These are phyloP conservation scores for Globisporangium nunn DNA, from an alignment of 352 stramenopile genomes.

Conservation along the genomic window DNA sequence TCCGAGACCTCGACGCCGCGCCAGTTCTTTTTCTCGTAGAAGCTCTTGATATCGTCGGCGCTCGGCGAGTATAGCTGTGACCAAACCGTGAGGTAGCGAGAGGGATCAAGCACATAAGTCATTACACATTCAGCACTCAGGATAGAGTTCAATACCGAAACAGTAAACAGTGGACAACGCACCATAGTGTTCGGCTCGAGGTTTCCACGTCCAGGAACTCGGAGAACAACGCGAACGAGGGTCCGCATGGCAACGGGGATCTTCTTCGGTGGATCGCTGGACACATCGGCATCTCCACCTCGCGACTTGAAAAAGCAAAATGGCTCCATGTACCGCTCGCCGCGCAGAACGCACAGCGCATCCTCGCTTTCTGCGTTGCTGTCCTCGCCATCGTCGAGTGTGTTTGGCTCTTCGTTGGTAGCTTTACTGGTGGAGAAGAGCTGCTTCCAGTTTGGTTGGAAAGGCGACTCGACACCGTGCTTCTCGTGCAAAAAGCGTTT, in stretches of 20 bases:
- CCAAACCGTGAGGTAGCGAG: neutral
- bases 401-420: neutral
- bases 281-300: neutral
- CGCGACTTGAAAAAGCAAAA: conserved; percentile 46
- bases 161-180: neutral
- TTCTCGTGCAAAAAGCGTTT: conserved; percentile 67
- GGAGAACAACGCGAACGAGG: conserved; percentile 53
- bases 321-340: conserved; percentile 54
- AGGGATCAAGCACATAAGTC: conserved; percentile 1
- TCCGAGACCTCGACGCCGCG: conserved; percentile 21
- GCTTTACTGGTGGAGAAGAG: conserved; percentile 22
- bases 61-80: conserved; percentile 29
- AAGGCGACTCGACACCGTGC: conserved; percentile 44
- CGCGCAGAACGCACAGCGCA: conserved; percentile 46
- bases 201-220: conserved; percentile 46
- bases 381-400: neutral
- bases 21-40: conserved; percentile 27
- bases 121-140: neutral
- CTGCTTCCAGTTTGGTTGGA: conserved; percentile 48
- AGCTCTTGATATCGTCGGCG: conserved; percentile 17
- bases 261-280: conserved; percentile 3
- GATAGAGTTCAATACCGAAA: neutral
- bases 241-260: conserved; percentile 61
- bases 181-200: conserved; percentile 63
- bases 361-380: conserved; percentile 10